A percentile compares a stretch with the other conserved stretches of the same genome.
phyloP scores from a whole-genome alignment of 2,329 filamentous ascomycete species.

The Grosmannia serpens region DNA sequence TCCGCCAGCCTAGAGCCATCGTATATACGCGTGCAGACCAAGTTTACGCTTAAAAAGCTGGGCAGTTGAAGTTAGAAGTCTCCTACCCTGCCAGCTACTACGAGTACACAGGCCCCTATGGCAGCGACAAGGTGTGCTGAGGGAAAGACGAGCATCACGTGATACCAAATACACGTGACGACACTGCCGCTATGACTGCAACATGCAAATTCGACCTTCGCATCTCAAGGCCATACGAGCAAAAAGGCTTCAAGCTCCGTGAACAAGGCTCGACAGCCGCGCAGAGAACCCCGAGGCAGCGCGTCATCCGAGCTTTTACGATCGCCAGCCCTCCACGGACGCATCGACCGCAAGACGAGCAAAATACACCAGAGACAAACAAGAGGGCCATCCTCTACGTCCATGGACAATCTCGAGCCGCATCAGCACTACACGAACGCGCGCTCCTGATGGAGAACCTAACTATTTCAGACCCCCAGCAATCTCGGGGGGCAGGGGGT shows the following conservation, averaged over 20 bases:
- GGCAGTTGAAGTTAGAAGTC: too few relatives aligned
- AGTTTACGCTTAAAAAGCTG: too few relatives aligned
- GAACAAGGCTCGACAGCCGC: neutral
- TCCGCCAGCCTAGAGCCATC: neutral
- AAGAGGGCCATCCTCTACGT: neutral
- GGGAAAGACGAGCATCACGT: too few relatives aligned
- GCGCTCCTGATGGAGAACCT: conserved; percentile 19
- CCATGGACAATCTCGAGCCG: neutral
- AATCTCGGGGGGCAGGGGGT: conserved; percentile 19
- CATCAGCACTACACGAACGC: neutral
- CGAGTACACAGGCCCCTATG: too few relatives aligned
- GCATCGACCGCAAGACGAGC: neutral
- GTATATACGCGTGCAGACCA: neutral
- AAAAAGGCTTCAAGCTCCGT: neutral
- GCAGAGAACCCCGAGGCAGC: neutral
- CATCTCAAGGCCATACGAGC: neutral
- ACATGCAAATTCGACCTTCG: neutral
- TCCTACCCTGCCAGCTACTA: too few relatives aligned
- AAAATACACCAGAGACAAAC: neutral
- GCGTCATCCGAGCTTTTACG: neutral
- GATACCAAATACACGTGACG: neutral
- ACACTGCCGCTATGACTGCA: neutral
- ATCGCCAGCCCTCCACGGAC: neutral
- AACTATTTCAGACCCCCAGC: conserved; percentile 18
- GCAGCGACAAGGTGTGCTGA: too few relatives aligned